Conservation (phyloP, 1,139 yeast genomes). For the Yamadazyma blattariae region DNA sequence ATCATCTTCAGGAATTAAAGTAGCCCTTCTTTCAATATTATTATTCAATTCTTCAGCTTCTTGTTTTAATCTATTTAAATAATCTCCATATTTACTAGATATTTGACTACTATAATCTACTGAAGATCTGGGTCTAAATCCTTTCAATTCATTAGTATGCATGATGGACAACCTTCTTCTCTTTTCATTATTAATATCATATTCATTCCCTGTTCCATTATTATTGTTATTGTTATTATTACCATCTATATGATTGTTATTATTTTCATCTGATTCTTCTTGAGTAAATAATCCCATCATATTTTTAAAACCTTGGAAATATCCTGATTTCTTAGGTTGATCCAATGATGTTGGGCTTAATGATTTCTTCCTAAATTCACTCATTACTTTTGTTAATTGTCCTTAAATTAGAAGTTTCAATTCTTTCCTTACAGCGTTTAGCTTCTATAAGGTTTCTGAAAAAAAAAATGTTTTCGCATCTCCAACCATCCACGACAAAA, state of each 20-base stretch:
- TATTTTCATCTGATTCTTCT: neutral
- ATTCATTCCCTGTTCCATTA: too few relatives aligned
- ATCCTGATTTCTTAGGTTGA: neutral
- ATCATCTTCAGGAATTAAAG: constrained; percentile 9
- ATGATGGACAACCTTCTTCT: constrained; percentile 29
- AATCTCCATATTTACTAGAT: constrained; percentile 25
- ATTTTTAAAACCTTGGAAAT: constrained; percentile 5
- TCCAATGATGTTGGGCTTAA: constrained; percentile 16
- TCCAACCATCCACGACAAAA: too few relatives aligned
- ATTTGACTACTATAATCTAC: constrained; percentile 14
- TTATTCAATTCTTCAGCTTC: constrained; percentile 25
- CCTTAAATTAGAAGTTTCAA: constrained; percentile 1
- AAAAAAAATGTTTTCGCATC: too few relatives aligned
- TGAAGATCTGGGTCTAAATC: constrained; percentile 27
- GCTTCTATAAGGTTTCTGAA: too few relatives aligned
- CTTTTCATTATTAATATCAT: constrained; percentile 26
- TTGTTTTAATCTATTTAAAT: constrained; percentile 21
- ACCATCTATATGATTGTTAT: neutral
- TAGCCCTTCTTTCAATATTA: constrained; percentile 31
- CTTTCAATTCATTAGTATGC: constrained; percentile 17
- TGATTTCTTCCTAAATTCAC: constrained; percentile 12
- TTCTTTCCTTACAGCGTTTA: too few relatives aligned
- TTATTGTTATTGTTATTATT: neutral
- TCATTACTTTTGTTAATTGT: neutral
- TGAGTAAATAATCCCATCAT: constrained; percentile 7